Evolutionary conservation across 2,329 filamentous ascomycete genomes (phyloP).

Genomic region (Xylaria sp.): DNA sequence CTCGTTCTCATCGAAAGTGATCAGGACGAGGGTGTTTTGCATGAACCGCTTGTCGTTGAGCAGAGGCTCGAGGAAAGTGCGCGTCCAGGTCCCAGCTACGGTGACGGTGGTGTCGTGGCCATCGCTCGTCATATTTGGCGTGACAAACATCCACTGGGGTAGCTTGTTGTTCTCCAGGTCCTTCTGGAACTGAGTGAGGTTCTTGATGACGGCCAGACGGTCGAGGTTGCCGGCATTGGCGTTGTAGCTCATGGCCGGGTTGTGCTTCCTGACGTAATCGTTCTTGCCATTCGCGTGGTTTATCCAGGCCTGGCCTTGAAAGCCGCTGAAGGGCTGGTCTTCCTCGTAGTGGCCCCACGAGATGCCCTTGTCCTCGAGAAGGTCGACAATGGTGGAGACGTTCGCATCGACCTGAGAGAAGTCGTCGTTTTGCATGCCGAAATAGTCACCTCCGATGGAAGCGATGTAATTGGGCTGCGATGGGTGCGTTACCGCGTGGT

Average conservation of each 20-base stretch:
- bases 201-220: constrained; percentile 77
- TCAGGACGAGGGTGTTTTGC: constrained; percentile 76
- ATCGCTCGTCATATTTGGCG: constrained; percentile 79
- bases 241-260: constrained; percentile 73
- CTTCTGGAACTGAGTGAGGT: constrained; percentile 73
- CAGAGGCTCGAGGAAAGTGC: constrained; percentile 75
- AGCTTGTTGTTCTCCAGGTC: constrained; percentile 72
- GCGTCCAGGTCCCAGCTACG: constrained; percentile 74
- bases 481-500: constrained; percentile 74
- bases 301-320: constrained; percentile 69
- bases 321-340: constrained; percentile 79
- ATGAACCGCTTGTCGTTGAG: constrained; percentile 76
- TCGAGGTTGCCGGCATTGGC: constrained; percentile 67
- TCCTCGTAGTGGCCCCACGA: constrained; percentile 81
- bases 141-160: constrained; percentile 78
- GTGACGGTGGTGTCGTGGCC: constrained; percentile 79
- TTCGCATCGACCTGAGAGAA: constrained; percentile 68
- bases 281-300: constrained; percentile 74
- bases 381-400: constrained; percentile 73
- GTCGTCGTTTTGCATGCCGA: constrained; percentile 76
- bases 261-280: constrained; percentile 87
- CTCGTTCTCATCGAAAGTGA: constrained; percentile 84
- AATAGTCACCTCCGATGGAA: constrained; percentile 74
- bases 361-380: constrained; percentile 72
- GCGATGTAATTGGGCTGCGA: constrained; percentile 82